Conservation (phyloP, 805 yeast species). For the Soucietia sequanensis region DNA sequence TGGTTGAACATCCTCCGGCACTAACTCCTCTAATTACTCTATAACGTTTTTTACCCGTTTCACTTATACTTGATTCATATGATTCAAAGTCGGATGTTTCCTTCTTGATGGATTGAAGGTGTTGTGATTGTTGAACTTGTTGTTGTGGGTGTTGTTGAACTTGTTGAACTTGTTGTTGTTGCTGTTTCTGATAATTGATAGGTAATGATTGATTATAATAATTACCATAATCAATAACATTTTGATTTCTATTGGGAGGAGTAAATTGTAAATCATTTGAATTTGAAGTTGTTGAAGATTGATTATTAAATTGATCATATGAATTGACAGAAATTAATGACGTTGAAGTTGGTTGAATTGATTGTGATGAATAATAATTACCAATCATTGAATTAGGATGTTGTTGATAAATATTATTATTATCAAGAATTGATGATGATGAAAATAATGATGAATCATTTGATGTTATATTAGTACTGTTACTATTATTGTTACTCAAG, state of each 20-base stretch:
- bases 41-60: conserved; percentile 20
- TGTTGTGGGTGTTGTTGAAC: conserved; percentile 3
- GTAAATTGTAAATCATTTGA: not conserved
- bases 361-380: too few relatives aligned
- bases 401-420: not conserved
- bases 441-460: conserved; percentile 6
- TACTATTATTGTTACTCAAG: too few relatives aligned
- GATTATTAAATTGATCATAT: conserved; percentile 1
- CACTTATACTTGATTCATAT: not conserved
- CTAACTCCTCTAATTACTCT: conserved; percentile 55
- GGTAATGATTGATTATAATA: not conserved
- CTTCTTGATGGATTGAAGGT: not conserved
- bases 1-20: conserved; percentile 56
- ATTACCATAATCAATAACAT: not conserved
- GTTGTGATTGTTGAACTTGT: conserved; percentile 1
- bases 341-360: conserved; percentile 1
- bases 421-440: conserved; percentile 2
- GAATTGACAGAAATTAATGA: conserved; percentile 4
- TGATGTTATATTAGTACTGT: too few relatives aligned
- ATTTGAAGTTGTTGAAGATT: not conserved
- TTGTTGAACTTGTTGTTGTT: conserved; percentile 6
- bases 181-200: not conserved
- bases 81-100: conserved; percentile 1
- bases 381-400: too few relatives aligned
- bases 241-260: not conserved